Evolutionary conservation across 352 stramenopile genomes (phyloP).

Genomic region (Halophytophthora polymorphica): DNA sequence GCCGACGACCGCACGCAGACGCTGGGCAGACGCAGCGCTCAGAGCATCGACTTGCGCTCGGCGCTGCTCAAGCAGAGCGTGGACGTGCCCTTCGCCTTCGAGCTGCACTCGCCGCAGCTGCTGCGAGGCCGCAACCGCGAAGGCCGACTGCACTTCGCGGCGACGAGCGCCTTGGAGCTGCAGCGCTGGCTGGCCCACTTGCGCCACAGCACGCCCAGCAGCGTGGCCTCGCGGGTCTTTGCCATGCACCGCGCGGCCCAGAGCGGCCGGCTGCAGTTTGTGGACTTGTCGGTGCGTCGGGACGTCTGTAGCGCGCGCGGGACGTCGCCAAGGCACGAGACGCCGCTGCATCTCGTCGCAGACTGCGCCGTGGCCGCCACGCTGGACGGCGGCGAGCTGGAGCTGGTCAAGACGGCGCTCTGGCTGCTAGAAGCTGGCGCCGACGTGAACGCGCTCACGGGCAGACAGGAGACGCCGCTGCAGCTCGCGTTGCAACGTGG

Average conservation of each 20-base stretch:
- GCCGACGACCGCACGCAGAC: slow-evolving; percentile 49
- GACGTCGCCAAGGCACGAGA: slow-evolving; percentile 27
- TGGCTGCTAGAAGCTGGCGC: slow-evolving; percentile 80
- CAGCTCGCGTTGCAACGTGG: slow-evolving; percentile 53
- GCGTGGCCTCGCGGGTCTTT: slow-evolving; percentile 72
- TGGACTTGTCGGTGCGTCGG: slow-evolving; percentile 56
- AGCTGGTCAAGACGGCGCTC: slow-evolving; percentile 56
- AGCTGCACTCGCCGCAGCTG: slow-evolving; percentile 88
- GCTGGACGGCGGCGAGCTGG: slow-evolving; percentile 38
- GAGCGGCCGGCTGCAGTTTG: slow-evolving; percentile 52
- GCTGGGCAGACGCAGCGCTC: slow-evolving; percentile 34
- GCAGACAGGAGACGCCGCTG: slow-evolving; percentile 43
- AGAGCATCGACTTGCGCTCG: slow-evolving; percentile 55
- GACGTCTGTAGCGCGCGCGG: slow-evolving; percentile 38
- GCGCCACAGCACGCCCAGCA: slow-evolving; percentile 68
- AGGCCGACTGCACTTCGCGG: slow-evolving; percentile 85
- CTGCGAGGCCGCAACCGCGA: slow-evolving; percentile 82
- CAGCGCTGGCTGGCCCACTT: slow-evolving; percentile 88
- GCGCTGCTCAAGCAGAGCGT: slow-evolving; percentile 81
- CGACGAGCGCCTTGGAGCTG: slow-evolving; percentile 81
- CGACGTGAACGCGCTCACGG: slow-evolving; percentile 54
- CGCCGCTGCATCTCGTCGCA: slow-evolving; percentile 70
- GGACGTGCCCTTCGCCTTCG: slow-evolving; percentile 80
- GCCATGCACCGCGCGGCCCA: slow-evolving; percentile 73
- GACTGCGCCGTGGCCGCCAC: slow-evolving; percentile 21